Evolutionary conservation across 768 basidiomycete species (phyloP).

Genomic region (Jaapia argillacea): DNA sequence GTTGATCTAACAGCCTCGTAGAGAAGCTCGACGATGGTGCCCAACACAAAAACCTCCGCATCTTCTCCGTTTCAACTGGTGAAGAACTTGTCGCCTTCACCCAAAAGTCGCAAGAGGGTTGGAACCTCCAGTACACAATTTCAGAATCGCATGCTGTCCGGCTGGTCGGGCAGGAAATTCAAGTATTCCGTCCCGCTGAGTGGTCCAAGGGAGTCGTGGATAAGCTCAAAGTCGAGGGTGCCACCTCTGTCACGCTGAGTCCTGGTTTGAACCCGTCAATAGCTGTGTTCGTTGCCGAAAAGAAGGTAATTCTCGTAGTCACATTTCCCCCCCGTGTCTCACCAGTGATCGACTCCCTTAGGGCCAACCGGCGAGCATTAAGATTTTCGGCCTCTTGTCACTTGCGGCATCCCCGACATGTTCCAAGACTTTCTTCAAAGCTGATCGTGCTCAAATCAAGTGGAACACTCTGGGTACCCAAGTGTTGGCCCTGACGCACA

Average conservation of each 20-base stretch:
- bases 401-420: conserved; percentile 61
- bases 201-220: conserved; percentile 74
- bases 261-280: conserved; percentile 80
- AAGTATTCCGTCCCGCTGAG: conserved; percentile 73
- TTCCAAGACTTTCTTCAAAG: conserved; percentile 93
- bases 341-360: conserved; percentile 23
- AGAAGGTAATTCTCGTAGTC: too few relatives aligned
- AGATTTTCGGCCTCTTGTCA: conserved; percentile 66
- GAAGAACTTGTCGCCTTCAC: conserved; percentile 81
- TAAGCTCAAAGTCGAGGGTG: conserved; percentile 76
- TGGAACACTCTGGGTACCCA: conserved; percentile 95
- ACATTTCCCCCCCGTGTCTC: too few relatives aligned
- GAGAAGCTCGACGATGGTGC: conserved; percentile 84
- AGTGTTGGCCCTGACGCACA: conserved; percentile 85
- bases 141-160: conserved; percentile 82
- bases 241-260: conserved; percentile 67
- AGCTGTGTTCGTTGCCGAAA: conserved; percentile 91
- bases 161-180: conserved; percentile 72
- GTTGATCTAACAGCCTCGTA: conserved; percentile 10
- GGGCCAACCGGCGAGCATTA: conserved; percentile 85
- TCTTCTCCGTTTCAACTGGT: conserved; percentile 81
- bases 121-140: conserved; percentile 88
- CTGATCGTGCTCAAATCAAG: conserved; percentile 86
- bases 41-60: conserved; percentile 89
- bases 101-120: conserved; percentile 86